These are phyloP conservation scores for Arctostaphylos glauca DNA, from an alignment of 148 eudicot species.

Conservation along the genomic window DNA sequence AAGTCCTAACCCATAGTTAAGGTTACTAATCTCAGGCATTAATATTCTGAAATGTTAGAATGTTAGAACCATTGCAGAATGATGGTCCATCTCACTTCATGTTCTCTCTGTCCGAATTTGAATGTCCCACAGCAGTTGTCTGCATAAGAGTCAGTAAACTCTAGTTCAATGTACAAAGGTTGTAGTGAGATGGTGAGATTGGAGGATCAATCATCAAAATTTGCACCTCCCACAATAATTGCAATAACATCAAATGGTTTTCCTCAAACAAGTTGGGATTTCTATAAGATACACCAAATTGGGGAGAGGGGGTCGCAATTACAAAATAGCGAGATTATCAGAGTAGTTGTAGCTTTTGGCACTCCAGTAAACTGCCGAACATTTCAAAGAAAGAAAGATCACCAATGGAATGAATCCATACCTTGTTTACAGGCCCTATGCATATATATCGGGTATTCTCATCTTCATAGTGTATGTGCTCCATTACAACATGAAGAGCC, in stretches of 20 bases:
- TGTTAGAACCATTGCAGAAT: slow-evolving; percentile 1
- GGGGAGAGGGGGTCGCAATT: background rate
- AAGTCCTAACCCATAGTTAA: background rate
- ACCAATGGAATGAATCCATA: slow-evolving; percentile 15
- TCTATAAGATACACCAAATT: background rate
- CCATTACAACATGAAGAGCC: slow-evolving; percentile 74
- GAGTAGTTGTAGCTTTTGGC: background rate
- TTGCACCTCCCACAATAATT: background rate
- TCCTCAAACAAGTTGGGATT: background rate
- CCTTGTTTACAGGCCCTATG: slow-evolving; percentile 99
- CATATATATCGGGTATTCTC: slow-evolving; percentile 94
- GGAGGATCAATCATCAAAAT: background rate
- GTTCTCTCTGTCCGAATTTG: slow-evolving; percentile 1
- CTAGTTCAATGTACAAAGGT: background rate
- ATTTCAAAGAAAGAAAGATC: background rate
- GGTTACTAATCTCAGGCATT: background rate
- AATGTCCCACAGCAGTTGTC: slow-evolving; percentile 3
- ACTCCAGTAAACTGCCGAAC: background rate
- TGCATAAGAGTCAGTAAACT: background rate
- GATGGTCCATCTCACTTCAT: background rate
- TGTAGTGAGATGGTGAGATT: background rate
- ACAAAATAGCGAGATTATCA: background rate
- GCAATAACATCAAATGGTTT: background rate
- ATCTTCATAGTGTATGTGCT: slow-evolving; percentile 97
- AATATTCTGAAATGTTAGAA: slow-evolving; percentile 1